Base-by-base conservation (phyloP, 306 rosid genomes). In the Dalbergia cochinchinensis region DNA sequence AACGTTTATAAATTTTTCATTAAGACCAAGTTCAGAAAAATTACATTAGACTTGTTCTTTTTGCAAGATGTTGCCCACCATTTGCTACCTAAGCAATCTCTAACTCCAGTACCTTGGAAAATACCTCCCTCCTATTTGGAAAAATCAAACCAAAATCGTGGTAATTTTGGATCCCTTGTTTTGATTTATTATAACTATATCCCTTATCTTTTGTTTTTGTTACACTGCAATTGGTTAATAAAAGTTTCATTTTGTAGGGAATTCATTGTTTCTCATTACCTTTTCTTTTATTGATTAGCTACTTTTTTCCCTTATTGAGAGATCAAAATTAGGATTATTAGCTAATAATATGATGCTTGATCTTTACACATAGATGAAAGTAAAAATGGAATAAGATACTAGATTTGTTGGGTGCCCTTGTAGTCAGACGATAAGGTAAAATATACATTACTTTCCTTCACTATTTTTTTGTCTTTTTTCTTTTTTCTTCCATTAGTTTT, bases 1-100 rank as follows among this genome's bases (percentile, higher is more conserved):
- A n/a, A n/a, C n/a, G n/a, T n/a, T n/a, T n/a, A n/a, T n/a, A n/a
- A n/a, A n/a, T n/a, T n/a, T n/a, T n/a, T n/a, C n/a, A n/a, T n/a
- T n/a, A n/a, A n/a, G n/a, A n/a, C n/a, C n/a, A n/a, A n/a, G n/a
- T n/a, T n/a, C n/a, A n/a, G n/a, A n/a, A n/a, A n/a, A n/a, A n/a
- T n/a, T 91, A 93, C 99, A 79, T 89, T 96, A 60, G 97, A 51
- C 84, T 88, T 96, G 89, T 96, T 91, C 86, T 85, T 96, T 83
- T 96, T 96, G 87, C 99, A 96, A 71, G 99, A 96, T 78, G 95
- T 88, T 39, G 94, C 96, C 99, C 99, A 96, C 99, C 99, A 96
- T 90, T 96, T 96, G 73, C 90, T 91, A 9, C 99, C 99, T 9
- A 98, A 93, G 77, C 99, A 98, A 53, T 96, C 98, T 26, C 93